Conservation (phyloP, 2,329 filamentous ascomycete species). For the Microdochium trichocladiopsis region DNA sequence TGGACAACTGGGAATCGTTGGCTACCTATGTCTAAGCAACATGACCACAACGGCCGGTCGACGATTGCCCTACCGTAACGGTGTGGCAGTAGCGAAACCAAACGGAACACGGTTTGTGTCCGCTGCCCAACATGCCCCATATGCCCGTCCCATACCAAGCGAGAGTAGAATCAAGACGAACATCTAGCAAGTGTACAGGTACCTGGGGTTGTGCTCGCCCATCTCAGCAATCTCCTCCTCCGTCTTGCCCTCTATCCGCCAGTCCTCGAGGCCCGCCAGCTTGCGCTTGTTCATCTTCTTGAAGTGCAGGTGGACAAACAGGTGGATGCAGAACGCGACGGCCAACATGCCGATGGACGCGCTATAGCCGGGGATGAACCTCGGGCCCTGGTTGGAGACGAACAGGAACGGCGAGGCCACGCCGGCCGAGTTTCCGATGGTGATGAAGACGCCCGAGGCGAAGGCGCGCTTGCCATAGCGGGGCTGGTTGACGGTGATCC, state of each 20-base stretch:
- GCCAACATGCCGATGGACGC: constrained; percentile 41
- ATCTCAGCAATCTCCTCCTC: constrained; percentile 32
- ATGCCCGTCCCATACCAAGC: too few relatives aligned
- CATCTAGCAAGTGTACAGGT: constrained; percentile 1
- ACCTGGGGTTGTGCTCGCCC: constrained; percentile 23
- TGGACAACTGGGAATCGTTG: too few relatives aligned
- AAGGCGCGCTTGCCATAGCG: constrained; percentile 59
- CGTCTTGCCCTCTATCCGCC: constrained; percentile 29
- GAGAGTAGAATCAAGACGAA: too few relatives aligned
- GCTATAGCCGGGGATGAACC: constrained; percentile 42
- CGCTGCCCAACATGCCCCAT: too few relatives aligned
- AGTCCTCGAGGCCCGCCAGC: constrained; percentile 27
- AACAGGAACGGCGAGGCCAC: constrained; percentile 57
- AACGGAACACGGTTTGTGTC: too few relatives aligned
- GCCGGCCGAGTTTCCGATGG: constrained; percentile 54
- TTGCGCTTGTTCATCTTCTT: constrained; percentile 23
- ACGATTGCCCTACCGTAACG: too few relatives aligned
- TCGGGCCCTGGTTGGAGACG: constrained; percentile 30
- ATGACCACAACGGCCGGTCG: too few relatives aligned
- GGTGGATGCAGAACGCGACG: constrained; percentile 20
- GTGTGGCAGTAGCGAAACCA: too few relatives aligned
- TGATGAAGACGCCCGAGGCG: constrained; percentile 54
- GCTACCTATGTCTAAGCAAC: too few relatives aligned
- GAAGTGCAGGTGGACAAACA: constrained; percentile 8
- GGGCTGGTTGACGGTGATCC: constrained; percentile 49